Evolutionary conservation across 2,329 filamentous ascomycete genomes (phyloP).

Genomic region (Colletotrichum australisinense): DNA sequence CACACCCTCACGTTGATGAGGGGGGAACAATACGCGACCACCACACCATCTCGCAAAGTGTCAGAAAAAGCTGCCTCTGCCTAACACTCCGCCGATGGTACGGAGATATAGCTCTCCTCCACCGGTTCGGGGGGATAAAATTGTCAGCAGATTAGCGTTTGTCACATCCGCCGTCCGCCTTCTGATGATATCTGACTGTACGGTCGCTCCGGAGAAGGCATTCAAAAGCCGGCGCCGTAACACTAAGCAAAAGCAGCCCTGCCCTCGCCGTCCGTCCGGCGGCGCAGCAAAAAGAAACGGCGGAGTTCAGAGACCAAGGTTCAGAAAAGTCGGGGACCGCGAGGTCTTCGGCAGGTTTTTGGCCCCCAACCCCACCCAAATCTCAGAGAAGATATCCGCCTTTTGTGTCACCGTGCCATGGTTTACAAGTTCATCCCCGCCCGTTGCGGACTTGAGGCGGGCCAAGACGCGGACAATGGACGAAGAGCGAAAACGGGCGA

Average conservation of each 20-base stretch:
- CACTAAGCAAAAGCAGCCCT: too few species aligned
- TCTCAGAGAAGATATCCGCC: background rate
- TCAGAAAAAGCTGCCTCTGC: background rate
- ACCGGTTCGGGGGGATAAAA: too few species aligned
- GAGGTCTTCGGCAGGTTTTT: slow-evolving; percentile 21
- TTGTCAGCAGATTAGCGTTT: background rate
- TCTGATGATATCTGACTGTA: background rate
- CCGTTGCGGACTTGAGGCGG: background rate
- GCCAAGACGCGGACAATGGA: background rate
- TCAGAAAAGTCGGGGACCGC: background rate
- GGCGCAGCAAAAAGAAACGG: background rate
- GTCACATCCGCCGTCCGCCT: background rate
- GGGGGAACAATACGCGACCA: background rate
- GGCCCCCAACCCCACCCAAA: background rate
- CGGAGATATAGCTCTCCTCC: background rate
- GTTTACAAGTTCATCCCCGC: background rate
- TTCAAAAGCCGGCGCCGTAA: background rate
- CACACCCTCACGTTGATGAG: background rate
- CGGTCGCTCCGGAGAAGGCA: background rate
- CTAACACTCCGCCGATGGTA: background rate
- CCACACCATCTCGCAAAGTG: background rate
- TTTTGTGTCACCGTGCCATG: background rate
- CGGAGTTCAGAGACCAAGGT: background rate
- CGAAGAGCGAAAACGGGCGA: background rate
- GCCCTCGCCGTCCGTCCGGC: background rate